Evolutionary conservation across 495 filamentous ascomycete species (phyloP).

Genomic region (Penicillium desertorum): DNA sequence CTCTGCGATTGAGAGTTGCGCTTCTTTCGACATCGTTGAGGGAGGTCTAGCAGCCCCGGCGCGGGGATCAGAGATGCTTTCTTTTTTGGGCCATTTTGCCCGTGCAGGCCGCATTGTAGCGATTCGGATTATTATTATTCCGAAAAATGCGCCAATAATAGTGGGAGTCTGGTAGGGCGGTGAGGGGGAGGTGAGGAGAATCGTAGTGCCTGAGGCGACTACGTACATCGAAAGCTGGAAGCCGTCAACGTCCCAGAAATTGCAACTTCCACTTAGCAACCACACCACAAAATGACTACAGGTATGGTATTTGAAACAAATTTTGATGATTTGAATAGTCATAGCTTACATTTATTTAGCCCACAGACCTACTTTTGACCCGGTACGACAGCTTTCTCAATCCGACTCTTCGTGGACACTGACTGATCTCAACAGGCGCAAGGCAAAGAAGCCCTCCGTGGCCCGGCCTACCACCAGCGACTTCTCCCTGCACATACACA

Average conservation of each 20-base stretch:
- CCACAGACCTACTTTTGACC: conserved; percentile 91
- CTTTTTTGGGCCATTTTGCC: conserved; percentile 31
- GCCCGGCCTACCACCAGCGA: conserved; percentile 94
- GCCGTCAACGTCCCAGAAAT: neutral
- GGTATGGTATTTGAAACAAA: conserved; percentile 38
- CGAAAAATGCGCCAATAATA: conserved; percentile 6
- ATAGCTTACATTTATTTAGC: conserved; percentile 42
- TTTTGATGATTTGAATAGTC: neutral
- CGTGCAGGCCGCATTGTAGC: conserved; percentile 27
- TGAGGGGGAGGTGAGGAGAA: conserved; percentile 8
- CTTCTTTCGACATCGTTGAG: conserved; percentile 80
- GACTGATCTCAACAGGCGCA: conserved; percentile 59
- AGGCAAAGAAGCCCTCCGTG: conserved; percentile 92
- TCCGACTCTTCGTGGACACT: conserved; percentile 1
- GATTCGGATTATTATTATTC: conserved; percentile 12
- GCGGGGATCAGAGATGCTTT: conserved; percentile 25
- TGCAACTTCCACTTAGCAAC: neutral
- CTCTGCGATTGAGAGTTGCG: conserved; percentile 76
- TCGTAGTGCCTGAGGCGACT: conserved; percentile 5
- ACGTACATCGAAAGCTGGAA: conserved; percentile 1
- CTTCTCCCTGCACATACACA: conserved; percentile 89
- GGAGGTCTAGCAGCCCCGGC: conserved; percentile 27
- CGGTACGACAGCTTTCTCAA: conserved; percentile 54
- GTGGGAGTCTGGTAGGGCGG: conserved; percentile 5
- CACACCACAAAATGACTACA: conserved; percentile 59